Conservation (phyloP, 192 early-diverging fungal genomes). For the Dimargaris cristalligena region DNA sequence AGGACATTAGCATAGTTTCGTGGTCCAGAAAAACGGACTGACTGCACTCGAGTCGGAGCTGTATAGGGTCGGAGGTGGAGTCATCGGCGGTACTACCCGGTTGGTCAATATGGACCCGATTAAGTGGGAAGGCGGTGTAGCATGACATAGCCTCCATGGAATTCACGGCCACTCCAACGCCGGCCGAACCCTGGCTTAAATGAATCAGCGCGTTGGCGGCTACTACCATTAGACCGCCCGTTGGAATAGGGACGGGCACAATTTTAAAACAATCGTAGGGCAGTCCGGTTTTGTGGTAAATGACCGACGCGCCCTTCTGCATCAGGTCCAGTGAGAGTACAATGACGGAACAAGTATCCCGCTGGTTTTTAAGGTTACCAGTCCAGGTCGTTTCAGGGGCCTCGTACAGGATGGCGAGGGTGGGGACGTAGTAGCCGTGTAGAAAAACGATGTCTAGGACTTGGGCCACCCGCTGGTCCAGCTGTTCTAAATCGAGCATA, state of each 20-base stretch:
- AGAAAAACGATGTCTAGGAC: conserved; percentile 85
- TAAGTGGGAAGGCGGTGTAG: conserved; percentile 7
- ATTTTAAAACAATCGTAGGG: conserved; percentile 68
- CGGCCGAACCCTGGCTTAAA: conserved; percentile 67
- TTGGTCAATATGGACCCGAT: background rate
- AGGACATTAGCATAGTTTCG: conserved; percentile 51
- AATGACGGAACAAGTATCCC: conserved; percentile 55
- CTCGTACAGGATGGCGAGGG: conserved; percentile 84
- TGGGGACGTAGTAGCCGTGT: conserved; percentile 81
- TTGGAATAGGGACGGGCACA: conserved; percentile 58
- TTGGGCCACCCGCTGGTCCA: conserved; percentile 45
- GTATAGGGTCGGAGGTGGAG: background rate
- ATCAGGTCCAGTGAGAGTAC: conserved; percentile 77
- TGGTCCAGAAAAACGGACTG: conserved; percentile 44
- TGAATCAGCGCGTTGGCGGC: conserved; percentile 68
- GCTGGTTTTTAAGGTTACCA: conserved; percentile 33
- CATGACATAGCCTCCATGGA: background rate
- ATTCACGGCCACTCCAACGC: conserved; percentile 56
- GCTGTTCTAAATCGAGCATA: conserved; percentile 43
- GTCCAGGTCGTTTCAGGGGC: conserved; percentile 64
- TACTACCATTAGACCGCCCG: conserved; percentile 73
- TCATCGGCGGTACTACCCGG: background rate
- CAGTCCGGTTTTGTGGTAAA: conserved; percentile 55
- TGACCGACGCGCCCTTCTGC: conserved; percentile 58
- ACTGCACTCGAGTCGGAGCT: conserved; percentile 50